Evolutionary conservation across 2,329 filamentous ascomycete species (phyloP).

Genomic region (Beauveria sp.): DNA sequence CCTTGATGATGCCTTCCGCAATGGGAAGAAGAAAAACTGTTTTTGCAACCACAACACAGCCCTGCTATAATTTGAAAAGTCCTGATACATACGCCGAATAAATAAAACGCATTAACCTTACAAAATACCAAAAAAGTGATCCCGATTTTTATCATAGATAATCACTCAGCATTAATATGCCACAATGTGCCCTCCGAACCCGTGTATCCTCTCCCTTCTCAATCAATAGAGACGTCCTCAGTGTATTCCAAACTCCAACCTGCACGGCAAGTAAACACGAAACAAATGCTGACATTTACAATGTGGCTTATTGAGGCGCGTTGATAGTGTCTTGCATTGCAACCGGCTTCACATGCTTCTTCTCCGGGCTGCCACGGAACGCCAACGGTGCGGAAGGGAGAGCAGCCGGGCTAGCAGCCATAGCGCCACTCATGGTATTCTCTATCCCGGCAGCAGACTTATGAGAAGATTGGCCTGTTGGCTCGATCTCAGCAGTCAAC

Average conservation of each 20-base stretch:
- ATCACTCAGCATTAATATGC: neutral
- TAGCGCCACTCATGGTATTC: conserved; percentile 7
- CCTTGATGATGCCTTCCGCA: too few species aligned
- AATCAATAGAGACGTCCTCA: neutral
- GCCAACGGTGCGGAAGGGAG: conserved; percentile 41
- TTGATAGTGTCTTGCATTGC: conserved; percentile 20
- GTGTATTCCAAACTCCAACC: conserved; percentile 11
- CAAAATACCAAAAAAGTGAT: neutral
- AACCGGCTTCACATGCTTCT: conserved; percentile 31
- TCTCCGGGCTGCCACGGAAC: conserved; percentile 56
- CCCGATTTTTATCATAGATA: neutral
- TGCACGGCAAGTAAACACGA: conserved; percentile 15
- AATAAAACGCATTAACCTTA: neutral
- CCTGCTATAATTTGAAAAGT: neutral
- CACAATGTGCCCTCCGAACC: neutral
- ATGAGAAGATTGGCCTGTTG: neutral
- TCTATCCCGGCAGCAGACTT: neutral
- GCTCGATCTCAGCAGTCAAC: neutral
- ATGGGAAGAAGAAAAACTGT: too few species aligned
- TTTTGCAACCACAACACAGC: too few species aligned
- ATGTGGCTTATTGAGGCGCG: neutral
- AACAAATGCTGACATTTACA: conserved; percentile 3
- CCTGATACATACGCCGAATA: neutral
- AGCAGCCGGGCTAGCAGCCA: conserved; percentile 24
- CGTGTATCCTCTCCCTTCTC: neutral